Evolutionary conservation across 1,139 yeast species (phyloP).

Genomic region (Hemisphaericaspora xylofermentans): DNA sequence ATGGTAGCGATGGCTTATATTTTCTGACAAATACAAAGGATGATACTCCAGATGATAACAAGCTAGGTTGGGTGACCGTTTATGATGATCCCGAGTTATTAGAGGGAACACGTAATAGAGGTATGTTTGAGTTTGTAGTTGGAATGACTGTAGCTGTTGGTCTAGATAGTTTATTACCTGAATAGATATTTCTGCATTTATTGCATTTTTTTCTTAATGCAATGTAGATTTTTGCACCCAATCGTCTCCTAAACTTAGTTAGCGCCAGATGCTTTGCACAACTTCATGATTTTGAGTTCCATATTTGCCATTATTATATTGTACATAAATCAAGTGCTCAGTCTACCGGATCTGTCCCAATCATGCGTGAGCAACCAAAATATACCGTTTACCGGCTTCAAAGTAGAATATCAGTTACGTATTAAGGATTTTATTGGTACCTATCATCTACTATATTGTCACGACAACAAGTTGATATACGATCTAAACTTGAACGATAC

Average conservation of each 20-base stretch:
- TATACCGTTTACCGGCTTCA: constrained; percentile 34
- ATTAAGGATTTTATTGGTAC: constrained; percentile 15
- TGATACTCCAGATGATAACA: constrained; percentile 59
- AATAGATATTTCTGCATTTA: not conserved
- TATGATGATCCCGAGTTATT: constrained; percentile 44
- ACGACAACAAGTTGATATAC: constrained; percentile 29
- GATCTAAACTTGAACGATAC: constrained; percentile 25
- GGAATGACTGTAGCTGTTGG: constrained; percentile 58
- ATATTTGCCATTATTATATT: not conserved
- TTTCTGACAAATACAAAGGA: constrained; percentile 48
- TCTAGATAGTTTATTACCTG: constrained; percentile 29
- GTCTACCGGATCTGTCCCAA: constrained; percentile 15
- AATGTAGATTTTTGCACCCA: not conserved
- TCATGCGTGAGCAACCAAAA: constrained; percentile 14
- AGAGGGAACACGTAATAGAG: constrained; percentile 24
- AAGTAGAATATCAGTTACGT: constrained; percentile 28
- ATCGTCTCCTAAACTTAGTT: not conserved
- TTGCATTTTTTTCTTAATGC: not conserved
- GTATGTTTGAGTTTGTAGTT: constrained; percentile 55
- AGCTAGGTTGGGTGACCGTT: constrained; percentile 63
- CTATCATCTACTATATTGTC: constrained; percentile 29
- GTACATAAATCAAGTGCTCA: not conserved
- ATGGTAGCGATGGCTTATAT: constrained; percentile 58
- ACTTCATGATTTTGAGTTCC: not conserved
- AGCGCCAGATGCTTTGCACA: not conserved